phyloP scores from a whole-genome alignment of 768 basidiomycete genomes.

The Agaricus subrufescens region DNA sequence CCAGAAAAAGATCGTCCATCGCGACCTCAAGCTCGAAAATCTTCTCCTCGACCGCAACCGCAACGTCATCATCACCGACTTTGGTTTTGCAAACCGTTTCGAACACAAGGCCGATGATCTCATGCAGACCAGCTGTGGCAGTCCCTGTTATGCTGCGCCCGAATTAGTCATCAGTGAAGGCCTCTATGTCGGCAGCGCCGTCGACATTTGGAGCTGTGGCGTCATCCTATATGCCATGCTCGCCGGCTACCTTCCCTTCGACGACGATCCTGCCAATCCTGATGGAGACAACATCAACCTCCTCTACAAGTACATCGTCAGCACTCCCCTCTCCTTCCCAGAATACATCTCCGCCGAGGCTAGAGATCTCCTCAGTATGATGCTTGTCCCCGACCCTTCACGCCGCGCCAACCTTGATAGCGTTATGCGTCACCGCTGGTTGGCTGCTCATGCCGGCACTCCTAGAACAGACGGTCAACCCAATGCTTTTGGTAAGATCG shows the following conservation, averaged over 20 bases:
- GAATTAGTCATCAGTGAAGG: constrained; percentile 98
- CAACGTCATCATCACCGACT: constrained; percentile 99
- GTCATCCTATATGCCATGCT: constrained; percentile 97
- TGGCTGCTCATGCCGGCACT: constrained; percentile 53
- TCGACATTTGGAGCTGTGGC: constrained; percentile 97
- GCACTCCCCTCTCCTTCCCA: constrained; percentile 95
- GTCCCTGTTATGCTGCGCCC: constrained; percentile 97
- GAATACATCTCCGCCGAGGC: constrained; percentile 87
- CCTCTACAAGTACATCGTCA: constrained; percentile 97
- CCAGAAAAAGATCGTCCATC: constrained; percentile 98
- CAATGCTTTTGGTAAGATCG: constrained; percentile 57
- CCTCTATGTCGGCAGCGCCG: constrained; percentile 93
- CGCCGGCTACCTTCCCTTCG: constrained; percentile 96
- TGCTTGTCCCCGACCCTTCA: constrained; percentile 92
- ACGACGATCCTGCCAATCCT: constrained; percentile 97
- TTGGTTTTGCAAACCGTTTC: constrained; percentile 98
- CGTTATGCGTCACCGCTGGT: constrained; percentile 90
- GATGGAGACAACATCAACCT: constrained; percentile 99
- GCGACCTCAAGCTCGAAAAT: constrained; percentile 98
- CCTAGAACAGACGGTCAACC: constrained; percentile 25
- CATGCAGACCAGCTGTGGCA: constrained; percentile 98
- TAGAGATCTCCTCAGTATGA: constrained; percentile 76
- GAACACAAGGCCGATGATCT: constrained; percentile 90
- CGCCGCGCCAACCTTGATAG: constrained; percentile 68
- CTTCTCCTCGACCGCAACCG: constrained; percentile 94